phyloP scores from a whole-genome alignment of 164 flowering plant species.

The Hamamelis virginiana region DNA sequence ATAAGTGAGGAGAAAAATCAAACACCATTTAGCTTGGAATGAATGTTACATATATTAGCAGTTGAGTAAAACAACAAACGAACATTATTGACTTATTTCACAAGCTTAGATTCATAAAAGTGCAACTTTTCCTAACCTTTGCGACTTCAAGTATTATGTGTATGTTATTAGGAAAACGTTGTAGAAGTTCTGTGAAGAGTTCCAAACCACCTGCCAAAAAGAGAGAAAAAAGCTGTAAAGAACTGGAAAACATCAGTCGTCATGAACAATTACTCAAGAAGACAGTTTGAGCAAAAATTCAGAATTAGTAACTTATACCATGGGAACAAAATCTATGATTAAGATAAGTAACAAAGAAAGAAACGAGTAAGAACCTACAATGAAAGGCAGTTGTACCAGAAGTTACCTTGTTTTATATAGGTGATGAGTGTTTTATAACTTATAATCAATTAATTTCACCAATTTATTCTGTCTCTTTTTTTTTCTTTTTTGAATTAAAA shows the following conservation, averaged over 20 bases:
- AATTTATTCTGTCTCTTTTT: no score
- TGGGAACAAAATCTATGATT: not conserved
- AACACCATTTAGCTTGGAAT: no score
- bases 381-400: not conserved
- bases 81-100: no score
- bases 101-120: not conserved
- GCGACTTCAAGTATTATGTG: constrained; percentile 89
- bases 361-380: not conserved
- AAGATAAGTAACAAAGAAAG: not conserved
- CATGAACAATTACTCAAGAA: not conserved
- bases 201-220: constrained; percentile 81
- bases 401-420: not conserved
- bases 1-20: not conserved
- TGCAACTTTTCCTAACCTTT: constrained; percentile 53
- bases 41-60: not conserved
- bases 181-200: constrained; percentile 72
- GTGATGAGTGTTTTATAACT: not conserved
- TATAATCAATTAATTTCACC: not conserved
- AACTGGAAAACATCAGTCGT: constrained; percentile 1
- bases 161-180: constrained; percentile 83
- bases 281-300: not conserved
- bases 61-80: not conserved
- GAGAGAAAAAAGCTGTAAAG: not conserved
- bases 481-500: not conserved
- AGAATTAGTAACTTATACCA: not conserved